These are phyloP conservation scores for Lantana camara DNA, from an alignment of 257 asterid genomes.

Conservation along the genomic window DNA sequence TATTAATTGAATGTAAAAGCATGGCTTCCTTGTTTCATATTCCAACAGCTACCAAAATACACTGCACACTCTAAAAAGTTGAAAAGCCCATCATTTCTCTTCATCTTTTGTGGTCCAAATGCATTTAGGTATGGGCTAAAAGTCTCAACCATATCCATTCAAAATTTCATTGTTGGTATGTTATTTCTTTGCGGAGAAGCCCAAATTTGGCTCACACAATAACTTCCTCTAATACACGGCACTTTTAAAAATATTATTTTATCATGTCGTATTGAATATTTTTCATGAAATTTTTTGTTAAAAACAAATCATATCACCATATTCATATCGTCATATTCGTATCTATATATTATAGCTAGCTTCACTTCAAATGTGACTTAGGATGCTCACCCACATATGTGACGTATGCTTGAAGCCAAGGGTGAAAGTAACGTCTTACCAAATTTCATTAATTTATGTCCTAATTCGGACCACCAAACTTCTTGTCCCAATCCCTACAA, in stretches of 20 bases:
- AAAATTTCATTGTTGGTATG: too few species aligned
- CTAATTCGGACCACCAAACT: constrained; percentile 2
- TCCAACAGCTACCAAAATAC: background rate
- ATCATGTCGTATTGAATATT: too few species aligned
- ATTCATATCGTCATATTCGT: too few species aligned
- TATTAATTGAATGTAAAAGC: background rate
- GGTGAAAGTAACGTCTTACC: constrained; percentile 2
- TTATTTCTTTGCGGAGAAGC: too few species aligned
- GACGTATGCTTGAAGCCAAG: background rate
- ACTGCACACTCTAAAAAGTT: background rate
- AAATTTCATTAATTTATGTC: constrained; percentile 5
- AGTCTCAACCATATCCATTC: background rate
- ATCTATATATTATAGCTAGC: too few species aligned
- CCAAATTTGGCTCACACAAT: background rate
- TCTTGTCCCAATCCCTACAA: constrained; percentile 1
- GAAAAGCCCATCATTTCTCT: background rate
- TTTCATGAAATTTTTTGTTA: too few species aligned
- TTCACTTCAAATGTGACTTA: too few species aligned
- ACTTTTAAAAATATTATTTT: too few species aligned
- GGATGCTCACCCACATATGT: too few species aligned
- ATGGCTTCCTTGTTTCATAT: background rate
- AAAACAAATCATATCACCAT: too few species aligned
- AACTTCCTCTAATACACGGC: too few species aligned
- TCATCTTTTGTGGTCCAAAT: background rate
- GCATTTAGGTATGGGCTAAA: constrained; percentile 6